These are phyloP conservation scores for Acanthamoeba triangularis DNA, from an alignment of 208 protist species.

Conservation along the genomic window DNA sequence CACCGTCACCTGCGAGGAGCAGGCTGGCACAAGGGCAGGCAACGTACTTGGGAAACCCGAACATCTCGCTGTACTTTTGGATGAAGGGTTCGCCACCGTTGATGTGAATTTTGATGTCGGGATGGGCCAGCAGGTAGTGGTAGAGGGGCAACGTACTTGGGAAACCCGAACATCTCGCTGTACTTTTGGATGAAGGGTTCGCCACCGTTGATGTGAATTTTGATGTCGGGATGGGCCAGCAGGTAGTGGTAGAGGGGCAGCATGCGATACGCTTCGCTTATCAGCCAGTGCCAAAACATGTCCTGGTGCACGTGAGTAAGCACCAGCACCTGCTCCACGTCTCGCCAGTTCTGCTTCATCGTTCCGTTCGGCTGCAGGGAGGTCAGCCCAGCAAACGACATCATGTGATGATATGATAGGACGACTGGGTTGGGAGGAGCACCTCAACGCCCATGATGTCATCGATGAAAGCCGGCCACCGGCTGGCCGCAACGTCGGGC, in stretches of 20 bases:
- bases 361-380: neutral
- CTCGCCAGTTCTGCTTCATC: neutral
- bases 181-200: neutral
- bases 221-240: constrained; percentile 15
- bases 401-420: too few relatives aligned
- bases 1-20: too few relatives aligned
- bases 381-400: too few relatives aligned
- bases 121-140: neutral
- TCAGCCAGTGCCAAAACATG: constrained; percentile 55
- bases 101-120: neutral
- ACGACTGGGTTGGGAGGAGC: neutral
- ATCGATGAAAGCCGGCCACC: neutral
- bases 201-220: neutral
- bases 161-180: neutral
- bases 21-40: neutral
- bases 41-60: neutral
- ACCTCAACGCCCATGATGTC: neutral
- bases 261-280: constrained; percentile 8
- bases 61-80: neutral
- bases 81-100: neutral
- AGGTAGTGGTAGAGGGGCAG: neutral
- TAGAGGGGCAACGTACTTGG: neutral
- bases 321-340: constrained; percentile 6
- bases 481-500: neutral
- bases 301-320: neutral